Conservation (phyloP, 1,139 yeast species). For the Pichia sp. region DNA sequence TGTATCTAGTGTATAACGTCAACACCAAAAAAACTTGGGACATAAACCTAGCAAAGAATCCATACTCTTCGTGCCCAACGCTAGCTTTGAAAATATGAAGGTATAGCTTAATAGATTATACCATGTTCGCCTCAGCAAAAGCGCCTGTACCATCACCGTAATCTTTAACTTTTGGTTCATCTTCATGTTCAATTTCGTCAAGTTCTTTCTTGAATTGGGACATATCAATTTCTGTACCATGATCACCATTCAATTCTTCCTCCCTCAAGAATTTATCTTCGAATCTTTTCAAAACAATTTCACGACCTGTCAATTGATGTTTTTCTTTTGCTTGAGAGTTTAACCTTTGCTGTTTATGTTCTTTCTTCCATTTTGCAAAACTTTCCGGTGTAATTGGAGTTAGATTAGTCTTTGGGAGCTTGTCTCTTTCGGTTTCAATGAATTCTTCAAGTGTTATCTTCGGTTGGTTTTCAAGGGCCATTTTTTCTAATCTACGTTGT, state of each 20-base stretch:
- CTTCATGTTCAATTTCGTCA: conserved; percentile 35
- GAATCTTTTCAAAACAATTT: conserved; percentile 69
- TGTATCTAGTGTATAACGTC: no score
- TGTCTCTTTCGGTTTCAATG: conserved; percentile 87
- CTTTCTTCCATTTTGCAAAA: conserved; percentile 80
- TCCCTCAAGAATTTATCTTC: conserved; percentile 49
- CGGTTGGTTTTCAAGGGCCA: conserved; percentile 81
- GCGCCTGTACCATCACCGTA: conserved; percentile 48
- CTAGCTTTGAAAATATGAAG: background rate
- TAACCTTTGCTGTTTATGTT: conserved; percentile 55
- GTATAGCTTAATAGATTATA: background rate
- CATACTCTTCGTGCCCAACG: conserved; percentile 17
- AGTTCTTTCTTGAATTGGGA: conserved; percentile 50
- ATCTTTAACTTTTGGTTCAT: conserved; percentile 42
- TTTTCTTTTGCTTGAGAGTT: conserved; percentile 51
- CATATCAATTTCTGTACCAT: conserved; percentile 68
- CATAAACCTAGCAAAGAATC: conserved; percentile 14
- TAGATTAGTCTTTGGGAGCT: conserved; percentile 66
- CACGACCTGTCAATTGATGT: conserved; percentile 66
- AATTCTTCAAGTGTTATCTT: conserved; percentile 93
- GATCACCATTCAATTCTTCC: conserved; percentile 39
- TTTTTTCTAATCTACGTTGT: conserved; percentile 81
- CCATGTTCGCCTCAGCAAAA: conserved; percentile 28
- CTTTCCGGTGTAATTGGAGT: conserved; percentile 85
- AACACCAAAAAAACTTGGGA: no score